Base-by-base conservation (phyloP, 2,329 filamentous ascomycete species). In the Didymella glomerata region DNA sequence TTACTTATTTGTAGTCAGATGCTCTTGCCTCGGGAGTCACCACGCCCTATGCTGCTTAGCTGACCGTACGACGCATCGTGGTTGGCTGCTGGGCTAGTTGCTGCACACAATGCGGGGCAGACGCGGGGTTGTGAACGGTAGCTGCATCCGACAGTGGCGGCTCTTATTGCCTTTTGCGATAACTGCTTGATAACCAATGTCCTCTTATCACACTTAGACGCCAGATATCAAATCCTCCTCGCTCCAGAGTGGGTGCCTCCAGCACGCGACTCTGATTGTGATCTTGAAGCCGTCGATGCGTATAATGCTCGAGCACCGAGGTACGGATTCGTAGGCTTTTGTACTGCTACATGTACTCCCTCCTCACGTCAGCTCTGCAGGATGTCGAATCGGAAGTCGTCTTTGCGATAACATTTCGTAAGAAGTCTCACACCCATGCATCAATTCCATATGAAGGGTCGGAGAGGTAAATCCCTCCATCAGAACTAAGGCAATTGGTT, bases 91-190 rank as follows among this genome's bases (percentile, higher is more conserved):
- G 24, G 8, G 22, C 13, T 48, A 51, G 30, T 18, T 44, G 50
- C 30, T 41, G 32, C 36, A 22, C 10, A 44, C 18, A 36, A 51
- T 47, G 56, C 50, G 56, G 56, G 56, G 56, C 56, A 46, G 20
- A 30, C 51, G 56, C 50, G 56, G 56, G 56, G 50, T 32, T 46
- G 27, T n/a, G 38, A 34, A n/a, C 56, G 55, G 38, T 54, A 40
- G 56, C 34, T 34, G 32, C 25, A n/a, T 49, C 46, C 46, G 56
- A 27, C 24, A 18, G 41, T 44, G 41, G 41, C 41, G 41, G 41
- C 41, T 44, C 16, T 44, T 25, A n/a, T 44, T 44, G 13, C 13
- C 41, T 27, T 22, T n/a, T 16, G 14, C 14, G 16, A 44, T 13
- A 14, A n/a, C 13, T n/a, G 14, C 14, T 25, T 44, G 32, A 36